Percentiles rank a stretch among this genome's conserved stretches.
phyloP scores from a whole-genome alignment of 23 red algal genomes.

The Cyanidiococcus yangmingshanensis region DNA sequence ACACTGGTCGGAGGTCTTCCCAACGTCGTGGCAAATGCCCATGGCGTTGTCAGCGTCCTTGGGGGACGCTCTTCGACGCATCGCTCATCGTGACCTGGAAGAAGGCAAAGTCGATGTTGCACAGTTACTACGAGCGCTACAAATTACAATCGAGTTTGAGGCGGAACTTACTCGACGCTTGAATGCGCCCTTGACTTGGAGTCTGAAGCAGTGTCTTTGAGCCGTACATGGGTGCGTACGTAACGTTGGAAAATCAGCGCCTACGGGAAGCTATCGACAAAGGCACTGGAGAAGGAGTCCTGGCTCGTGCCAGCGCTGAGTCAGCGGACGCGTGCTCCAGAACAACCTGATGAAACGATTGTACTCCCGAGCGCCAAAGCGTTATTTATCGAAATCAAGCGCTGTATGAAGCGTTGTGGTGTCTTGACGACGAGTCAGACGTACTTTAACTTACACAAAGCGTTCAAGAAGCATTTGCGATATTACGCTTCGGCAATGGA shows the following conservation, averaged over 20 bases:
- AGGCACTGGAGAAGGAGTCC: conserved; percentile 42
- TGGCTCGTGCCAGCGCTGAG: conserved; percentile 27
- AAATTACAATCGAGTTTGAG: conserved; percentile 73
- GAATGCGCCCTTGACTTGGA: conserved; percentile 36
- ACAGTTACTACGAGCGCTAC: conserved; percentile 57
- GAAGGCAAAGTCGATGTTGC: conserved; percentile 40
- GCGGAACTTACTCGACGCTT: conserved; percentile 53
- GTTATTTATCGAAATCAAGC: conserved; percentile 85
- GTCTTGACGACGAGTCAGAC: conserved; percentile 66
- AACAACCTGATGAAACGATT: conserved; percentile 32
- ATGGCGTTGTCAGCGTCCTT: conserved; percentile 35
- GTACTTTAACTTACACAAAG: conserved; percentile 67
- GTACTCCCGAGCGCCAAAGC: conserved; percentile 58
- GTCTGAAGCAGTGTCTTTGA: conserved; percentile 61
- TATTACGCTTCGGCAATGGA: conserved; percentile 49
- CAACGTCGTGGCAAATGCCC: conserved; percentile 39
- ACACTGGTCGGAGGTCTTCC: conserved; percentile 65
- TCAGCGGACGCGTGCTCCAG: background rate
- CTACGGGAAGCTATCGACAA: conserved; percentile 41
- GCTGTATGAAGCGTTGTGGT: conserved; percentile 64
- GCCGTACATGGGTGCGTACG: conserved; percentile 83
- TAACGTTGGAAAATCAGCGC: conserved; percentile 65
- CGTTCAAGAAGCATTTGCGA: conserved; percentile 64
- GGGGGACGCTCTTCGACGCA: conserved; percentile 31
- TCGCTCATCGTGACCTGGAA: conserved; percentile 47